phyloP scores from a whole-genome alignment of 768 basidiomycete species.

The Pisolithus marmoratus region DNA sequence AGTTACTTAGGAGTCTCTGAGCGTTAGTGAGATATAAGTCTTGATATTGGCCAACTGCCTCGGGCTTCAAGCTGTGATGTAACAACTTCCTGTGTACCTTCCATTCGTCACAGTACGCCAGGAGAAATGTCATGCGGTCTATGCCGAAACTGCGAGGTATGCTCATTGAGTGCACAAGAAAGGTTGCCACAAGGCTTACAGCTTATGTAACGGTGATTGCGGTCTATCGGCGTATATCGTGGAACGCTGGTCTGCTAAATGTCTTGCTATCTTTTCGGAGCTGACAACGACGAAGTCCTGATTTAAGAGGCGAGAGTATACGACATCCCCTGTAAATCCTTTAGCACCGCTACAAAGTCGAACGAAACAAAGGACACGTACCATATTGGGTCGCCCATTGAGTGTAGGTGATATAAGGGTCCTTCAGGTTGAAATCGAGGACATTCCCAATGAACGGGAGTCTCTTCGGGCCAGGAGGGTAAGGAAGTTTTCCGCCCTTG shows the following conservation, averaged over 20 bases:
- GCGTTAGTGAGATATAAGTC: constrained; percentile 9
- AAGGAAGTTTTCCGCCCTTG: not conserved
- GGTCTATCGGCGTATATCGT: constrained; percentile 13
- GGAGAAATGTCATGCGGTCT: constrained; percentile 9
- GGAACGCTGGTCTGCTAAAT: constrained; percentile 13
- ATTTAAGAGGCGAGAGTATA: constrained; percentile 8
- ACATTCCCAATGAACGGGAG: constrained; percentile 12
- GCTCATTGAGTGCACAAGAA: not conserved
- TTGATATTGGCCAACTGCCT: constrained; percentile 2
- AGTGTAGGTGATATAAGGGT: constrained; percentile 11
- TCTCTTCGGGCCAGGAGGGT: constrained; percentile 9
- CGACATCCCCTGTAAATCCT: constrained; percentile 4
- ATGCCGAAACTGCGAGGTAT: constrained; percentile 10
- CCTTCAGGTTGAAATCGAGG: not conserved
- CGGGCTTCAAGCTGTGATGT: constrained; percentile 11
- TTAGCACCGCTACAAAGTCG: not conserved
- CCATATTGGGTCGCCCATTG: constrained; percentile 9
- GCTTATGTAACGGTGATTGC: constrained; percentile 1
- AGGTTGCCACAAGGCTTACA: constrained; percentile 2
- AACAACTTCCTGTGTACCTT: constrained; percentile 15
- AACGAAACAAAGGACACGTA: not conserved
- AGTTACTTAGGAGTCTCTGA: constrained; percentile 2
- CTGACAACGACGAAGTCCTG: constrained; percentile 9
- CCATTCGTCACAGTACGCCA: constrained; percentile 18
- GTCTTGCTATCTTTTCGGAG: constrained; percentile 7